Base-by-base conservation (phyloP, 2,329 filamentous ascomycete genomes). In the Drechslerella stenobrocha region DNA sequence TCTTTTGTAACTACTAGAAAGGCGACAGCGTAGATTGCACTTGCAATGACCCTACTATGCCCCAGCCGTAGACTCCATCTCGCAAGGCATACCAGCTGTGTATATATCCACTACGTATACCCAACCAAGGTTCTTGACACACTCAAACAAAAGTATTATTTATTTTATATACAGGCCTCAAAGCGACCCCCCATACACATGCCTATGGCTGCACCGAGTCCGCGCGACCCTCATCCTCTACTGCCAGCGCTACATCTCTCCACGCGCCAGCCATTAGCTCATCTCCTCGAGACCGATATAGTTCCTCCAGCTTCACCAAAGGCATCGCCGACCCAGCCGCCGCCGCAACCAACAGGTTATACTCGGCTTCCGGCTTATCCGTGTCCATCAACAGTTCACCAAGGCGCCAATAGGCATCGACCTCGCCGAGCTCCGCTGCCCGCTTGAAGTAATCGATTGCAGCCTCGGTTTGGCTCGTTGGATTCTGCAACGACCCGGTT, bases 351-450 rank as follows among this genome's bases (percentile, higher is more conserved):
- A 53, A 55, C 9, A 67, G 42, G 35, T 52, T 60, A 46, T 67
- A 28, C 15, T 66, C 70, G 5, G 69, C 69, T 26, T 69, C 50
- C n/a, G 23, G 22, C 1, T 37, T 37, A 15, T 45, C 53, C 15
- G 56, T 60, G 3, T 47, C 40, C 8, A 65, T 30, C 18, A 50
- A 32, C 30, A 69, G 61, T n/a, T 70, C 48, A 6, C 71, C 71
- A 4, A 72, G 42, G 23, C 63, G 69, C 1, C 55, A 63, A 61
- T 66, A 71, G 3, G 58, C 71, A 26, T 69, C 71, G 13, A 61
- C 58, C 18, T 71, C 42, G 1, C 50, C 66, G 4, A 46, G 22
- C 18, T 67, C 69, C 28, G 46, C 69, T 1, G 69, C 71, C 42
- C 52, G 60, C 46, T 45, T 57, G 23, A 70, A 70, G 13, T 50